Base-by-base conservation (phyloP, 2,329 filamentous ascomycete genomes). In the Lecanicillium sp. region DNA sequence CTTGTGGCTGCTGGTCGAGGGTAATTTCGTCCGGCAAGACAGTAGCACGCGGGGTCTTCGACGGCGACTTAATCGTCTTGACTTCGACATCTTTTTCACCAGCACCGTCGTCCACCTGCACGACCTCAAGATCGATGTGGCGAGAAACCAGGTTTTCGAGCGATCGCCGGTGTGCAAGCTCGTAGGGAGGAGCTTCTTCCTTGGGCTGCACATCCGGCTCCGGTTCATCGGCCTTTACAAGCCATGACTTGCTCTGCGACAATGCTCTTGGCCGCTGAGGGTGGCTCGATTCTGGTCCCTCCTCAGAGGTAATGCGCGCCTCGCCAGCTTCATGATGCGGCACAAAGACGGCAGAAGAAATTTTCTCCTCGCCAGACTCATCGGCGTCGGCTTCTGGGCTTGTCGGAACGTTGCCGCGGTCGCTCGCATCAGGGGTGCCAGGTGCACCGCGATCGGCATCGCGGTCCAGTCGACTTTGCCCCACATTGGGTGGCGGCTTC, bases 261-360 rank as follows among this genome's bases (percentile, higher is more conserved):
- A 52, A 46, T 44, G 55, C 72, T 59, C 55, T 68, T 56, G 47
- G 65, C 59, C 58, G 72, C 63, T 46, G 68, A 57, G 41, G 64
- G 58, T 70, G 69, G 67, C 39, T 65, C 55, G 48, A 60, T 29
- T 54, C 53, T 40, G 49, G 40, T 39, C 57, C 51, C 41, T 59
- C 57, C 11, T 50, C 46, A 38, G 53, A 51, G 42, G 45, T 45
- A 40, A 48, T 44, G 37, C 58, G 53, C 33, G 55, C 47, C 35
- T 60, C 59, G 33, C 52, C 67, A 29, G 68, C 59, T 32, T 70
- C 71, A 50, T 85, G 79, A 63, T 90, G 85, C 30, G 85, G 85
- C 34, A 88, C 70, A 55, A 92, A 92, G 29, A 88, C 71, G 17
- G 85, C 85, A 22, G 84, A 90, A n/a, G 83, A 87, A 45, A 92